phyloP scores from a whole-genome alignment of 164 flowering plant species.

The Annona squamosa region DNA sequence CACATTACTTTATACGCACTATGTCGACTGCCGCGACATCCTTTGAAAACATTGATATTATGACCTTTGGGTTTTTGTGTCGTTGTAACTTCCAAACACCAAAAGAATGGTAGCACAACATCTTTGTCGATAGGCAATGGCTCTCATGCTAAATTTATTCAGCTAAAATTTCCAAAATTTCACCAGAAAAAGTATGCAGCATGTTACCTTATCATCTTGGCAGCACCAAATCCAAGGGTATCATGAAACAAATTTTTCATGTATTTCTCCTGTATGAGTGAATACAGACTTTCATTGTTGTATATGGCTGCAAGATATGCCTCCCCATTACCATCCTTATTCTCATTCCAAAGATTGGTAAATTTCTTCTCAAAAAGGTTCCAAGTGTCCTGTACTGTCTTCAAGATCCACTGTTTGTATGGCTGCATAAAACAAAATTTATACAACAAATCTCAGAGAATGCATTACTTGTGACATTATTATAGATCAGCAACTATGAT shows the following conservation, averaged over 20 bases:
- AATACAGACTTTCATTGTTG: constrained; percentile 52
- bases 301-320: constrained; percentile 81
- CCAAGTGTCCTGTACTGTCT: constrained; percentile 70
- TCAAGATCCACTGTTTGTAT: constrained; percentile 80
- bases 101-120: not conserved
- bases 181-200: not conserved
- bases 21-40: not conserved
- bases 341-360: constrained; percentile 61
- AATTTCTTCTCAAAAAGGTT: constrained; percentile 72
- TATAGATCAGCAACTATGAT: too few species aligned
- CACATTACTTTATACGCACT: not conserved
- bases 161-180: not conserved
- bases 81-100: not conserved
- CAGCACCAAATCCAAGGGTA: constrained; percentile 91
- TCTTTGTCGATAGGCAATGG: not conserved
- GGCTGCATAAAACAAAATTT: constrained; percentile 30
- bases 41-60: not conserved
- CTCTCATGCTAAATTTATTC: not conserved
- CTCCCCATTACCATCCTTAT: constrained; percentile 80
- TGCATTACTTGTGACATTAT: not conserved
- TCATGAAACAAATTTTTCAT: constrained; percentile 74
- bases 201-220: constrained; percentile 94
- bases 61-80: not conserved
- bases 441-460: not conserved
- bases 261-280: constrained; percentile 44